Evolutionary conservation across 2,329 filamentous ascomycete species (phyloP), one percentile per base, ranked within the genome.

Genomic region (Pyrenophora teres): DNA sequence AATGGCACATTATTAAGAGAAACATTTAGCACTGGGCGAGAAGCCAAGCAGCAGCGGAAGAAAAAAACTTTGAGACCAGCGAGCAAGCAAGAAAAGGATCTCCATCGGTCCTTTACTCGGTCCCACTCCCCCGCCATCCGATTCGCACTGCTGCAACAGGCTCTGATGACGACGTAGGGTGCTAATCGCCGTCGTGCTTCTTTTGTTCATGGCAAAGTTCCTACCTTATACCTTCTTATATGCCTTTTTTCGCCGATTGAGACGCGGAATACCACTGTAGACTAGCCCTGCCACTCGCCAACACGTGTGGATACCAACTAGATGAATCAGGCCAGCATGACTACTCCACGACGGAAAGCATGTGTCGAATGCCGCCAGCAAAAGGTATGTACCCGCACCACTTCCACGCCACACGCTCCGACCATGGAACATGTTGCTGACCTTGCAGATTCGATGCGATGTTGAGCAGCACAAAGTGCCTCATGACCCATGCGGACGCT

Each of bases 331-430:
- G 53, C 54, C 49, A 62, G 57, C 54, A 70, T 70, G 68, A 62
- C 69, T 35, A 70, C 67, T 45, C 69, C 69, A 33, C 59, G 70
- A 58, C 60, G 70, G 33, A 73, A 73, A 46, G 70, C 70, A 25
- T 73, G 70, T 56, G 69, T 73, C 25, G 70, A 73, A 52, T 73
- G 70, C 51, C 62, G 70, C 40, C 70, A 73, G 54, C 70, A 73
- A 61, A 73, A 73, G 64, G 70, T 71, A 69, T 39, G 8, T 35
- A n/a, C 39, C 47, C 36, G 45, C 35, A 44, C 33, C 49, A 19
- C 40, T 30, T 13, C 38, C 33, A 48, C 46, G 33, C 37, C 18
- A 54, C 38, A 36, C 13, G 39, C 21, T 42, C 30, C 39, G n/a
- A 33, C 40, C 12, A 51, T 25, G 45, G 25, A 40, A 13, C 37